Percentiles rank a stretch among this genome's conserved stretches.
These are phyloP conservation scores for Phlegmacium glaucopus DNA, from an alignment of 768 basidiomycete genomes.

Conservation along the genomic window DNA sequence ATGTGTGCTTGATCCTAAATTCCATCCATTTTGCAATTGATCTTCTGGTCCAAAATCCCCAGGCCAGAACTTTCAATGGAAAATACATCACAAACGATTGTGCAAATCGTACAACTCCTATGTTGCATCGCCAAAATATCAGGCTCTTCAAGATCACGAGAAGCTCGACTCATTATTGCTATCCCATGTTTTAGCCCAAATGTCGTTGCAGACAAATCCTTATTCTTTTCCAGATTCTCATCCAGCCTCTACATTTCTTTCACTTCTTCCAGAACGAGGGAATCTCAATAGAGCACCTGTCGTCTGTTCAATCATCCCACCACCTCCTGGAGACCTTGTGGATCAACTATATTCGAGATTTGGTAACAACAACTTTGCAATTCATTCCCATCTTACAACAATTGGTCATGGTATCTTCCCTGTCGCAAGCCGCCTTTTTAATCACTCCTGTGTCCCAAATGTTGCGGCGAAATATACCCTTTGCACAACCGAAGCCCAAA, in stretches of 20 bases:
- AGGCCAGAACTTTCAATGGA: slow-evolving; percentile 77
- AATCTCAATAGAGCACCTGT: slow-evolving; percentile 19
- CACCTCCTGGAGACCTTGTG: slow-evolving; percentile 24
- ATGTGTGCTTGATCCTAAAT: slow-evolving; percentile 42
- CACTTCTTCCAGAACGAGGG: slow-evolving; percentile 34
- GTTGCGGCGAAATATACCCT: slow-evolving; percentile 61
- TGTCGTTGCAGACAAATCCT: slow-evolving; percentile 18
- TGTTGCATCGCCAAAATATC: slow-evolving; percentile 41
- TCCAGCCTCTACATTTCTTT: slow-evolving; percentile 10
- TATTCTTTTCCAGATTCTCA: slow-evolving; percentile 13
- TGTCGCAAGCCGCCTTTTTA: slow-evolving; percentile 74
- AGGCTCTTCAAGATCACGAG: slow-evolving; percentile 48
- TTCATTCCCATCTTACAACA: slow-evolving; percentile 69
- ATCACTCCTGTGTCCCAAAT: slow-evolving; percentile 79
- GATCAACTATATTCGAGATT: slow-evolving; percentile 53
- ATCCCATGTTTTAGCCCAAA: slow-evolving; percentile 54
- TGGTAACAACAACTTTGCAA: slow-evolving; percentile 78
- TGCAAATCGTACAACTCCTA: slow-evolving; percentile 58
- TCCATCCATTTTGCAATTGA: slow-evolving; percentile 3
- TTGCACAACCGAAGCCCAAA: slow-evolving; percentile 17
- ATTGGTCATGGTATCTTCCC: slow-evolving; percentile 78
- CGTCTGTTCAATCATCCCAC: slow-evolving; percentile 28
- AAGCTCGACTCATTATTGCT: slow-evolving; percentile 62
- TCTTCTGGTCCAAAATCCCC: slow-evolving; percentile 5
- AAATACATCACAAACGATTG: slow-evolving; percentile 58